Conservation (phyloP, 495 filamentous ascomycete species). For the Pseudomonodictys pantanalensis region DNA sequence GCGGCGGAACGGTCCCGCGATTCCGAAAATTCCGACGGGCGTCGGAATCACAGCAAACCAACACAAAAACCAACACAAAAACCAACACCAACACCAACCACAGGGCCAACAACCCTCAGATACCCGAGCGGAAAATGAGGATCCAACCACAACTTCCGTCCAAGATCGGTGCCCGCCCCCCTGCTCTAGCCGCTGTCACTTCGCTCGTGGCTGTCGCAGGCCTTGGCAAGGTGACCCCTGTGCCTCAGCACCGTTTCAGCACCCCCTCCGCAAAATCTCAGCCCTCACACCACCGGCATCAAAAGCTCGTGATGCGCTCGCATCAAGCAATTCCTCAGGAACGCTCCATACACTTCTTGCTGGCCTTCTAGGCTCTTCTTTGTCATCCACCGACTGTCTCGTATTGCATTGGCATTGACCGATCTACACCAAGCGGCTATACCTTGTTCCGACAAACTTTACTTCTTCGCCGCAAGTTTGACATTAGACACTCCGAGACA, state of each 20-base stretch:
- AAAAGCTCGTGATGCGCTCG: slow-evolving; percentile 26
- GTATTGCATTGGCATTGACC: not conserved
- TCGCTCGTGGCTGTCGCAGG: slow-evolving; percentile 7
- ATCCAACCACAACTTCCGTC: not conserved
- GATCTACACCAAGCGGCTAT: slow-evolving; percentile 1
- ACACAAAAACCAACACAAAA: not conserved
- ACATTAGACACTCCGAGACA: too few relatives aligned
- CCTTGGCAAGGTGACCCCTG: slow-evolving; percentile 16
- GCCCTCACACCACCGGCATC: slow-evolving; percentile 22
- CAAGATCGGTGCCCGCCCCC: not conserved
- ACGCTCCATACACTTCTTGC: not conserved
- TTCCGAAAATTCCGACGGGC: not conserved
- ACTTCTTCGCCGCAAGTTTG: too few relatives aligned
- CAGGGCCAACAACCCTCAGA: too few relatives aligned
- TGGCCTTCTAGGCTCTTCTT: slow-evolving; percentile 8
- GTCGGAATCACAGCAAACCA: not conserved
- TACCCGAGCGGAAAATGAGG: too few relatives aligned
- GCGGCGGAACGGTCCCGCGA: not conserved
- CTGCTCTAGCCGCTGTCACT: slow-evolving; percentile 2
- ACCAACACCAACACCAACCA: not conserved
- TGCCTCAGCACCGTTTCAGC: slow-evolving; percentile 17
- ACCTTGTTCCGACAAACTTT: not conserved
- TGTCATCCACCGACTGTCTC: too few relatives aligned
- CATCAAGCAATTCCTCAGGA: slow-evolving; percentile 12
- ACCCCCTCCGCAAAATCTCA: slow-evolving; percentile 1